Percentiles rank a stretch among this genome's conserved stretches.
Conservation (phyloP, 2,329 filamentous ascomycete genomes). For the Claviceps cyperi region DNA sequence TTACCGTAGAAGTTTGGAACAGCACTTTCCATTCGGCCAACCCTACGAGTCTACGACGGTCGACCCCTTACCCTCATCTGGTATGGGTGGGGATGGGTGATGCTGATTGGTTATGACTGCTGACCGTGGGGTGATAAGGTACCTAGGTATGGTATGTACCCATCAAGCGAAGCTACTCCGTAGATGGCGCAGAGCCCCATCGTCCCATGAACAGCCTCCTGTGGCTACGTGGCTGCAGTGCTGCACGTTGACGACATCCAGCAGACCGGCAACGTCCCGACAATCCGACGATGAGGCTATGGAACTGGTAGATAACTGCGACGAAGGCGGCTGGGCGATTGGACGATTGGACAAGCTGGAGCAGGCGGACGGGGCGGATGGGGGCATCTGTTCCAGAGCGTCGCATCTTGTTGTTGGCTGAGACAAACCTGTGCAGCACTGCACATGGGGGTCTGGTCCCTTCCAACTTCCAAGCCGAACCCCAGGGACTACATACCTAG, state of each 20-base stretch:
- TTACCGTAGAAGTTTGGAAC: neutral
- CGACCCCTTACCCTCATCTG: neutral
- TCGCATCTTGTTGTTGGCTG: neutral
- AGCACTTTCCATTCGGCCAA: neutral
- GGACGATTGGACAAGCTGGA: neutral
- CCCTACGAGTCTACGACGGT: neutral
- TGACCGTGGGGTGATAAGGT: no score
- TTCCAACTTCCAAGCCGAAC: neutral
- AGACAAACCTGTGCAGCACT: neutral
- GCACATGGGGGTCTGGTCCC: neutral
- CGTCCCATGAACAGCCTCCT: no score
- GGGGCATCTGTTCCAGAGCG: neutral
- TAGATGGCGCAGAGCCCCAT: no score
- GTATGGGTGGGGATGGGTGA: neutral
- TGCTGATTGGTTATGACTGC: neutral
- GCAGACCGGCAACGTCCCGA: conserved; percentile 7
- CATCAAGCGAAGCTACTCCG: no score
- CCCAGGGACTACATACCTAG: no score
- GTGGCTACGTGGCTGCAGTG: conserved; percentile 6
- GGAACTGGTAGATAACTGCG: neutral
- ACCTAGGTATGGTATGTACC: no score
- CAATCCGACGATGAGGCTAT: conserved; percentile 7
- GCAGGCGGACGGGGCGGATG: neutral
- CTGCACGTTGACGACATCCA: conserved; percentile 14
- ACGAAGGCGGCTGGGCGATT: neutral